Evolutionary conservation across 805 yeast genomes (phyloP).

Genomic region (Yamadazyma scolyti): DNA sequence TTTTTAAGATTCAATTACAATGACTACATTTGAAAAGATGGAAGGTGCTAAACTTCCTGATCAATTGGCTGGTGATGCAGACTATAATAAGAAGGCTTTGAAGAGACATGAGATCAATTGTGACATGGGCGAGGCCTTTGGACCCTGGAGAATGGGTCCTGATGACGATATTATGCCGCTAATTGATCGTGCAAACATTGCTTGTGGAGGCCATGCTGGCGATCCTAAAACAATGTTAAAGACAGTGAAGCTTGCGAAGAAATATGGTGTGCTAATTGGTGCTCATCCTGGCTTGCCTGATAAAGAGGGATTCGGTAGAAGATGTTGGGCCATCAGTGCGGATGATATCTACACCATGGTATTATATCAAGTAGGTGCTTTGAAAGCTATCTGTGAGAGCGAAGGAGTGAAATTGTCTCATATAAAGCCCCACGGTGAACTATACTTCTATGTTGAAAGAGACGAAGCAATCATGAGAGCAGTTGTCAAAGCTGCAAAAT

Average conservation of each 20-base stretch:
- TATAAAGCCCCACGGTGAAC: constrained; percentile 37
- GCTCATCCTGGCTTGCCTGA: constrained; percentile 41
- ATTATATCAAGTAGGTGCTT: constrained; percentile 37
- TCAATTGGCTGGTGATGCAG: constrained; percentile 9
- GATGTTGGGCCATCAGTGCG: constrained; percentile 29
- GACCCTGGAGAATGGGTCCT: constrained; percentile 35
- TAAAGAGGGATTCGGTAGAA: constrained; percentile 37
- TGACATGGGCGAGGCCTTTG: constrained; percentile 37
- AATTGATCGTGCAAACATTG: constrained; percentile 37
- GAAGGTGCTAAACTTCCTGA: constrained; percentile 9
- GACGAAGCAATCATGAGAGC: constrained; percentile 34
- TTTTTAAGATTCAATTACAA: constrained; percentile 2
- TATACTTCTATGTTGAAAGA: constrained; percentile 32
- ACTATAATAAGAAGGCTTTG: constrained; percentile 12
- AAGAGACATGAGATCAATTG: constrained; percentile 25
- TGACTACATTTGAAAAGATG: background rate
- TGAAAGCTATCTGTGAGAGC: constrained; percentile 31
- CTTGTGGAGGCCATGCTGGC: constrained; percentile 42
- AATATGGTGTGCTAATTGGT: constrained; percentile 30
- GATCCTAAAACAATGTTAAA: constrained; percentile 32
- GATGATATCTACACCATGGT: constrained; percentile 34
- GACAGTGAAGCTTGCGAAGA: constrained; percentile 31
- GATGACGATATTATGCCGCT: constrained; percentile 38
- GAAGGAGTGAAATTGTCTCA: constrained; percentile 29
- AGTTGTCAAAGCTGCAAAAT: constrained; percentile 30